A percentile compares a stretch with the other conserved stretches of the same genome.
These are phyloP conservation scores for Cytospora piceae DNA, from an alignment of 2,329 filamentous ascomycete species.

Conservation along the genomic window DNA sequence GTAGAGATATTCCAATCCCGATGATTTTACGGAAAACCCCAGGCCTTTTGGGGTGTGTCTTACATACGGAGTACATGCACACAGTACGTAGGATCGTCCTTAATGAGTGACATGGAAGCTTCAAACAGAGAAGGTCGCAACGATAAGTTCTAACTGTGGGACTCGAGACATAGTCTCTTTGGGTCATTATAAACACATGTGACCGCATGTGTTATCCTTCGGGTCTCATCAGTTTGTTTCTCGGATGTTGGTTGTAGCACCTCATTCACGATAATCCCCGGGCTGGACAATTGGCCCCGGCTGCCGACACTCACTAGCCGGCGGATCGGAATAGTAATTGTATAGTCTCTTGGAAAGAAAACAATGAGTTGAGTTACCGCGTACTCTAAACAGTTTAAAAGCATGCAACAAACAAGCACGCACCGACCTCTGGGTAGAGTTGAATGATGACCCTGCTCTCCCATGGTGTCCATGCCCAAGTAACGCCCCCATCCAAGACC, in stretches of 20 bases:
- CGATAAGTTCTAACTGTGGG: too few species aligned
- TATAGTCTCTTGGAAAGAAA: neutral
- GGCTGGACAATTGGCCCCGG: neutral
- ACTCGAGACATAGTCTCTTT: too few species aligned
- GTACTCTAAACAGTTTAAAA: constrained; percentile 11
- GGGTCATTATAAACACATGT: neutral
- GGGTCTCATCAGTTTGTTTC: too few species aligned
- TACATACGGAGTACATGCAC: too few species aligned
- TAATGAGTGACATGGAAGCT: too few species aligned
- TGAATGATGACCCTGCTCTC: constrained; percentile 15
- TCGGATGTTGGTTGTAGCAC: neutral
- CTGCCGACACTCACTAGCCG: neutral
- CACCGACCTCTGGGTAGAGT: constrained; percentile 1
- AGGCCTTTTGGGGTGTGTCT: too few species aligned
- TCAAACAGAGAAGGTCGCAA: too few species aligned
- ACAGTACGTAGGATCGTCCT: too few species aligned
- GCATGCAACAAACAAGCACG: neutral
- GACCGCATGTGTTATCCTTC: neutral
- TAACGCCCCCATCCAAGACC: constrained; percentile 23
- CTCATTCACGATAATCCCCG: neutral
- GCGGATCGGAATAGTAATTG: neutral
- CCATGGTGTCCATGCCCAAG: constrained; percentile 13
- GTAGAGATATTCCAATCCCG: too few species aligned
- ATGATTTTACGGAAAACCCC: too few species aligned
- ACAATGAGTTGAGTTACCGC: constrained; percentile 15